Percentiles rank a stretch among this genome's conserved stretches.
Evolutionary conservation across 2,329 filamentous ascomycete species (phyloP).

Genomic region (Stagonosporopsis tanaceti): DNA sequence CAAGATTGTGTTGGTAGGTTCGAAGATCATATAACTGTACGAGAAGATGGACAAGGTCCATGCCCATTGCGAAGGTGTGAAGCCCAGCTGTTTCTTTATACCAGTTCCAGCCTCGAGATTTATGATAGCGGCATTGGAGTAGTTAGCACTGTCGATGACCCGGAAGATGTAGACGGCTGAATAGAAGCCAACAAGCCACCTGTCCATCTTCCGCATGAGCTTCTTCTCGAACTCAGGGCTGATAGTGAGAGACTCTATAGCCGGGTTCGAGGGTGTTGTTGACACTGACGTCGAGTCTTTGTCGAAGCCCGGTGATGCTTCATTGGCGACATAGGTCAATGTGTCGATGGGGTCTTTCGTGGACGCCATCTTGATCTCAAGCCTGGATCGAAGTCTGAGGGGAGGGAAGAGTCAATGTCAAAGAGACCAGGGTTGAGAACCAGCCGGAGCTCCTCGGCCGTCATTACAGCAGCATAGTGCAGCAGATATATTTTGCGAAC

Average conservation of each 20-base stretch:
- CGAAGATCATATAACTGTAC: conserved; percentile 43
- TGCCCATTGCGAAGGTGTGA: conserved; percentile 40
- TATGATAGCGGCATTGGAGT: conserved; percentile 46
- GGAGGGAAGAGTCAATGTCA: not conserved
- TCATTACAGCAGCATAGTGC: not conserved
- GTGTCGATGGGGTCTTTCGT: conserved; percentile 22
- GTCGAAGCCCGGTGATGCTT: conserved; percentile 3
- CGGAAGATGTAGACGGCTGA: conserved; percentile 42
- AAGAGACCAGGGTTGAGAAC: not conserved
- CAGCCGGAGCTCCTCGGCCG: not conserved
- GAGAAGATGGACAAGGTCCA: conserved; percentile 45
- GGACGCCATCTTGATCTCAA: conserved; percentile 13
- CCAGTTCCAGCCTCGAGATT: conserved; percentile 44
- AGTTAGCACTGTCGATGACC: conserved; percentile 40
- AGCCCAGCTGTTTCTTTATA: conserved; percentile 44
- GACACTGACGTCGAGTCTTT: conserved; percentile 2
- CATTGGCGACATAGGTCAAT: conserved; percentile 22
- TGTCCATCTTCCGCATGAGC: conserved; percentile 38
- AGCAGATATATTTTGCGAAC: not conserved
- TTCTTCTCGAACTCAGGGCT: conserved; percentile 19
- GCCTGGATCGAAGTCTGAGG: not conserved
- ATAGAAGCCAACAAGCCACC: conserved; percentile 42
- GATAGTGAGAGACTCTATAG: not conserved
- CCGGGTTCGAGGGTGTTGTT: not conserved
- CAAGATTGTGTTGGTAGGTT: conserved; percentile 33